Evolutionary conservation across 2,329 filamentous ascomycete genomes (phyloP).

Genomic region (Daldinia sp.): DNA sequence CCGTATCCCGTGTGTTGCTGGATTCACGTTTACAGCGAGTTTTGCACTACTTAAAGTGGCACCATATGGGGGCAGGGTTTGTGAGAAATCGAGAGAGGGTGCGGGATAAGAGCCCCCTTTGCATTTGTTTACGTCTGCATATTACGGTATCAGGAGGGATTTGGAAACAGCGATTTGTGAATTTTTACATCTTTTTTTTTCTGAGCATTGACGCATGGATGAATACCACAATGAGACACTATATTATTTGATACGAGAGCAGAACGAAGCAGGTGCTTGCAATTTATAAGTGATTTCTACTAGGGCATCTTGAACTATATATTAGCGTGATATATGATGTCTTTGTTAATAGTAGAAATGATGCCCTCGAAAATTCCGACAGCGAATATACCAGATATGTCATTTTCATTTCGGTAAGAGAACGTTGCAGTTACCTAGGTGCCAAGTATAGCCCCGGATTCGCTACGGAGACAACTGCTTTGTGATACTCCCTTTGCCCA

Average conservation of each 20-base stretch:
- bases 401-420: not conserved
- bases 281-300: not conserved
- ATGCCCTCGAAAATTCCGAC: not conserved
- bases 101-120: constrained; percentile 7
- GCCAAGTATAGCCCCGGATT: not conserved
- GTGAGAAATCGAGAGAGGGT: constrained; percentile 9
- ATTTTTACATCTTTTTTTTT: constrained; percentile 7
- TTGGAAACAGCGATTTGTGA: constrained; percentile 28
- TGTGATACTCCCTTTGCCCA: not conserved
- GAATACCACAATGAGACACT: constrained; percentile 16
- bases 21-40: not conserved
- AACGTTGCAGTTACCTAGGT: not conserved
- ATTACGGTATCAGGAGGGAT: constrained; percentile 14
- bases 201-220: constrained; percentile 11
- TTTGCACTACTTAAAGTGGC: not conserved
- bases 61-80: not conserved
- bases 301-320: not conserved
- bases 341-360: not conserved
- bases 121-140: constrained; percentile 18
- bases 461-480: not conserved
- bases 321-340: not conserved
- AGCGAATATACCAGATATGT: not conserved
- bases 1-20: not conserved
- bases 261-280: not conserved
- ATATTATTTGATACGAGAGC: not conserved